phyloP scores from a whole-genome alignment of 2,329 filamentous ascomycete species.

The Colletotrichum eleusines region DNA sequence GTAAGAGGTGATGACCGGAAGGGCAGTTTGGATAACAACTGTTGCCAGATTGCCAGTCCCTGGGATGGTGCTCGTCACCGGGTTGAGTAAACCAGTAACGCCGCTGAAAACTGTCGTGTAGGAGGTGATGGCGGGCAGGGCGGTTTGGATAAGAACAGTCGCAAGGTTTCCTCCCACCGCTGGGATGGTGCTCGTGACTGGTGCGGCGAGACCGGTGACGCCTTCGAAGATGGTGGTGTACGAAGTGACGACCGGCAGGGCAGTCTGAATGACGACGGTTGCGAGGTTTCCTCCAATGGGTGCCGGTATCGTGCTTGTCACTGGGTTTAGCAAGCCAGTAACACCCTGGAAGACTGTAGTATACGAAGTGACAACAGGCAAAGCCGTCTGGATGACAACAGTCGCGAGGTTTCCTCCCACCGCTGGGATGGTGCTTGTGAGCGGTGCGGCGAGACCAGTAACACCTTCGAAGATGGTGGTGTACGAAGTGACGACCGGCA shows the following conservation, averaged over 20 bases:
- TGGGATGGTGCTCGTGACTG: not conserved
- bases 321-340: not conserved
- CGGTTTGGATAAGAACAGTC: not conserved
- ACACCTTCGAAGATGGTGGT: not conserved
- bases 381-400: not conserved
- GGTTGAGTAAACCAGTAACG: not conserved
- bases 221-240: not conserved
- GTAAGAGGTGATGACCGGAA: not conserved
- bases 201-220: not conserved
- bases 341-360: not conserved
- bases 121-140: not conserved
- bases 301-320: slow-evolving; percentile 2
- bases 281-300: not conserved
- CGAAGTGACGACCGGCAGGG: not conserved
- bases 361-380: not conserved
- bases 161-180: too few relatives aligned
- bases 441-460: not conserved
- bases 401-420: not conserved
- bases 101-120: not conserved
- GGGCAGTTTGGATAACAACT: not conserved
- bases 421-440: not conserved
- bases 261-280: too few relatives aligned
- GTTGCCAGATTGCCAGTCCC: not conserved
- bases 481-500: not conserved
- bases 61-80: not conserved